These are phyloP conservation scores for Endocalyx cinctus DNA, from an alignment of 2,329 filamentous ascomycete species.

Conservation along the genomic window DNA sequence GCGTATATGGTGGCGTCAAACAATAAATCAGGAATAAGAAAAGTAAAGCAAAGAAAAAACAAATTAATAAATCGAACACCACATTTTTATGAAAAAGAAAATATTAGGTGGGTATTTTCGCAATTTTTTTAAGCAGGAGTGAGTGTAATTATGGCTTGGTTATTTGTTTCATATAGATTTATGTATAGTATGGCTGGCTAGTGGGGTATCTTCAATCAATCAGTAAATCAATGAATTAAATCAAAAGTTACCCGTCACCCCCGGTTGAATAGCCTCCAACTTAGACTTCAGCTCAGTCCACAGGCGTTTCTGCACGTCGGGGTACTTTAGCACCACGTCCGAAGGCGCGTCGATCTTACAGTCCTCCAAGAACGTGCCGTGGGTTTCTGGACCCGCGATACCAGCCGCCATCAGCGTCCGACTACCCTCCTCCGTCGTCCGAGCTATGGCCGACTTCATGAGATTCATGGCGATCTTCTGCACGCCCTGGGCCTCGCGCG, in stretches of 20 bases:
- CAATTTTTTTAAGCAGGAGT: no score
- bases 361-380: constrained; percentile 43
- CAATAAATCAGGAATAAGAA: no score
- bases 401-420: constrained; percentile 38
- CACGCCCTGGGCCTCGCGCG: constrained; percentile 30
- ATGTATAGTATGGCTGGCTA: no score
- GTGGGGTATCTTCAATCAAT: no score
- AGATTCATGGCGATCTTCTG: constrained; percentile 12
- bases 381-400: constrained; percentile 32
- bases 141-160: no score
- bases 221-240: no score
- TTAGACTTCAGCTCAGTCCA: constrained; percentile 39
- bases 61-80: no score
- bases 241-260: constrained; percentile 15
- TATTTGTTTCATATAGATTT: no score
- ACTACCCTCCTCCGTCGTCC: constrained; percentile 42
- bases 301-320: constrained; percentile 35
- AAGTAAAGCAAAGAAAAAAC: no score
- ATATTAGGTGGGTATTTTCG: no score
- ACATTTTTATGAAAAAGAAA: no score
- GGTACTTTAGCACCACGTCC: constrained; percentile 32
- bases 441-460: constrained; percentile 31
- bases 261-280: constrained; percentile 37
- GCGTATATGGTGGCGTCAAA: no score
- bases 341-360: constrained; percentile 24